phyloP scores from a whole-genome alignment of 2,329 filamentous ascomycete species.

The Alternaria novae-zelandiae region DNA sequence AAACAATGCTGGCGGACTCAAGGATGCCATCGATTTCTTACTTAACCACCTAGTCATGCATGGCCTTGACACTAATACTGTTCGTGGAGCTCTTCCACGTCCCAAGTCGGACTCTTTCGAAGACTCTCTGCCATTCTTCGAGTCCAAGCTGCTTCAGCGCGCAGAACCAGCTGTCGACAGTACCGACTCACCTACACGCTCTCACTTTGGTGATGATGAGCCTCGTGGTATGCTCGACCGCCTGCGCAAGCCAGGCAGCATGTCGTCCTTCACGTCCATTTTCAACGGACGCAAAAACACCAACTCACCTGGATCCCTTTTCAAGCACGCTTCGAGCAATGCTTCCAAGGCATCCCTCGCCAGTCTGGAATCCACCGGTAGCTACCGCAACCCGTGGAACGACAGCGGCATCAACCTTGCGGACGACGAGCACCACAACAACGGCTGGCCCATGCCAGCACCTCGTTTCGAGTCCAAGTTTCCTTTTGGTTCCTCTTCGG shows the following conservation, averaged over 20 bases:
- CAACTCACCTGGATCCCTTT: conserved; percentile 76
- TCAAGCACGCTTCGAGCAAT: conserved; percentile 84
- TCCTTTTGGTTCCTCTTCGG: conserved; percentile 61
- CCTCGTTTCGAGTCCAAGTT: conserved; percentile 64
- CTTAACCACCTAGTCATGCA: conserved; percentile 84
- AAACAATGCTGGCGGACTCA: conserved; percentile 93
- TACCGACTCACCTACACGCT: conserved; percentile 88
- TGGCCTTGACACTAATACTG: conserved; percentile 80
- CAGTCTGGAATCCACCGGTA: conserved; percentile 93
- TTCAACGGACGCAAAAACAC: conserved; percentile 94
- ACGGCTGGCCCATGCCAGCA: conserved; percentile 49
- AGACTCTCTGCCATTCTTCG: conserved; percentile 94
- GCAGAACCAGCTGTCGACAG: conserved; percentile 76
- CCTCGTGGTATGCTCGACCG: conserved; percentile 83
- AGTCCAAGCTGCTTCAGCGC: conserved; percentile 94
- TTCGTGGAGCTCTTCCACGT: conserved; percentile 95
- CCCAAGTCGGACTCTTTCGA: conserved; percentile 99
- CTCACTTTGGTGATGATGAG: conserved; percentile 83
- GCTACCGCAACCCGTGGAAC: conserved; percentile 97
- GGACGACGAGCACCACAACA: conserved; percentile 71
- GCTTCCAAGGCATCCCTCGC: conserved; percentile 96
- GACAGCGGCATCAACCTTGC: conserved; percentile 94
- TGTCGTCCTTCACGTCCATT: conserved; percentile 94
- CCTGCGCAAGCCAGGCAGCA: conserved; percentile 91
- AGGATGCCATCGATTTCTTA: conserved; percentile 95